Conservation (phyloP, 2,329 filamentous ascomycete genomes). For the Pseudocercospora musae region DNA sequence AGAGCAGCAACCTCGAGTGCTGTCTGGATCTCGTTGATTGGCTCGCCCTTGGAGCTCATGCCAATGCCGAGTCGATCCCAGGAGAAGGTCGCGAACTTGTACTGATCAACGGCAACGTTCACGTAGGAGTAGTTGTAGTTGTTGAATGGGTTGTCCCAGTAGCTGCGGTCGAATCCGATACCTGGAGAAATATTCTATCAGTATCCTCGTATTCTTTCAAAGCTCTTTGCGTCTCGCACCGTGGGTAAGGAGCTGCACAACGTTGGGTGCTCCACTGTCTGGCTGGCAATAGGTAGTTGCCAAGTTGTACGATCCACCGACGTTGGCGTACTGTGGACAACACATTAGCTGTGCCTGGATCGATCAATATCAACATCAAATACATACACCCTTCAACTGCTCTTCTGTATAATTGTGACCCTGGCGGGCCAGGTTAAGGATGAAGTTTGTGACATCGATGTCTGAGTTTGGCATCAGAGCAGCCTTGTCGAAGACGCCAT, state of each 20-base stretch:
- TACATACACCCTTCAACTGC: conserved; percentile 44
- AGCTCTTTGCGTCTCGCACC: conserved; percentile 38
- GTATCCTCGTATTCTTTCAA: conserved; percentile 28
- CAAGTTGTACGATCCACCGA: conserved; percentile 56
- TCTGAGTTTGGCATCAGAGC: conserved; percentile 45
- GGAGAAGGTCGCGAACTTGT: conserved; percentile 58
- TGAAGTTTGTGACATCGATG: conserved; percentile 57
- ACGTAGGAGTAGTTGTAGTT: conserved; percentile 63
- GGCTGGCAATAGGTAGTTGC: conserved; percentile 62
- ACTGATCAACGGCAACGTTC: conserved; percentile 50
- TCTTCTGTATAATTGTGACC: conserved; percentile 50
- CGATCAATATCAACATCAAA: neutral
- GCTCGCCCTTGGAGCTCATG: conserved; percentile 56
- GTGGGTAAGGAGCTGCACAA: conserved; percentile 52
- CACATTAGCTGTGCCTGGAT: neutral
- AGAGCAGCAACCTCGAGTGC: conserved; percentile 59
- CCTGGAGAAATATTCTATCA: conserved; percentile 41
- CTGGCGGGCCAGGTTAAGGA: conserved; percentile 49
- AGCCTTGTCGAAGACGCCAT: conserved; percentile 53
- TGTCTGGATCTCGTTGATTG: conserved; percentile 59
- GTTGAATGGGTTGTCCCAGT: conserved; percentile 59
- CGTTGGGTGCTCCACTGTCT: conserved; percentile 39
- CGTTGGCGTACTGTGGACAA: conserved; percentile 44
- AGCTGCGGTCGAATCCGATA: conserved; percentile 56
- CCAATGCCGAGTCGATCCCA: conserved; percentile 63